phyloP scores from a whole-genome alignment of 768 basidiomycete genomes.

The Hygrocybe coccinea region DNA sequence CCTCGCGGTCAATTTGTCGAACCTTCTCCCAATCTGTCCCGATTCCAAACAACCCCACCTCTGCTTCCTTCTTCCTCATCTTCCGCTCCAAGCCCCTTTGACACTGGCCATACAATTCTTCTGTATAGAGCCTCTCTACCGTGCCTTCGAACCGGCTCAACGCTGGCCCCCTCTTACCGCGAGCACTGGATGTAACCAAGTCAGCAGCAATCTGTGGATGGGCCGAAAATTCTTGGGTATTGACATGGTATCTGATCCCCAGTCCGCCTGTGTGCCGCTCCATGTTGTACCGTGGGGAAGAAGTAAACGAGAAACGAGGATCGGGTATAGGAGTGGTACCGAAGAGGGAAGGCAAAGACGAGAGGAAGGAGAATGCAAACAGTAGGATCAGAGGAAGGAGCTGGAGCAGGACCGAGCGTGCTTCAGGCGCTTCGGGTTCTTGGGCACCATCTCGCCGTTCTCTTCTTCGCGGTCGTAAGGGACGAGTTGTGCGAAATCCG shows the following conservation, averaged over 20 bases:
- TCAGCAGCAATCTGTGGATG: conserved; percentile 62
- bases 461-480: conserved; percentile 25
- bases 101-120: conserved; percentile 67
- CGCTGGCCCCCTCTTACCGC: conserved; percentile 29
- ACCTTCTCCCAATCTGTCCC: conserved; percentile 93
- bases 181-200: conserved; percentile 24
- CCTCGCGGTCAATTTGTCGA: conserved; percentile 62
- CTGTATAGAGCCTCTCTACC: conserved; percentile 72
- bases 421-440: conserved; percentile 39
- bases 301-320: conserved; percentile 70
- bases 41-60: conserved; percentile 84
- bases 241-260: conserved; percentile 81
- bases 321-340: conserved; percentile 63
- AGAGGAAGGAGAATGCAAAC: conserved; percentile 78
- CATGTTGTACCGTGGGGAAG: conserved; percentile 57
- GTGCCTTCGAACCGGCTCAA: conserved; percentile 64
- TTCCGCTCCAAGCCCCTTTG: conserved; percentile 62
- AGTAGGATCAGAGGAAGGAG: conserved; percentile 81
- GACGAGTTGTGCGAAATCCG: conserved; percentile 71
- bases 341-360: conserved; percentile 75
- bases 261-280: conserved; percentile 66
- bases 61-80: conserved; percentile 65
- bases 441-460: conserved; percentile 20
- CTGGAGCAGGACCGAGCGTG: conserved; percentile 65
- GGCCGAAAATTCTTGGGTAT: conserved; percentile 65